Evolutionary conservation across 139 green algal species (phyloP).

Genomic region (Chlamydomonas eustigma): DNA sequence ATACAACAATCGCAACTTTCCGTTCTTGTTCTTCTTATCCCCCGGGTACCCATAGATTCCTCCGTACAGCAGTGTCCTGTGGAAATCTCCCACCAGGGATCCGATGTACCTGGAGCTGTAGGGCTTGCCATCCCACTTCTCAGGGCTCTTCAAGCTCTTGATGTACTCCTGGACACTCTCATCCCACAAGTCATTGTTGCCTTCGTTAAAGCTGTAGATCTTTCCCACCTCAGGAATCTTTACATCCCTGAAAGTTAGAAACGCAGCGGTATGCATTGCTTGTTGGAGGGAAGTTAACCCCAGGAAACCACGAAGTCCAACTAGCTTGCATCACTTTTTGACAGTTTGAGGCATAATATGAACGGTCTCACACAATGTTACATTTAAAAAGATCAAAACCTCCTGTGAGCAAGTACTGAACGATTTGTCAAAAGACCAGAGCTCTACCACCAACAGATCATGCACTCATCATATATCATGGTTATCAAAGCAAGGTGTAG

Average conservation of each 20-base stretch:
- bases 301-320: too few species aligned
- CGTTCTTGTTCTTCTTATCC: constrained; percentile 89
- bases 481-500: too few species aligned
- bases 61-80: constrained; percentile 95
- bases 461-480: too few species aligned
- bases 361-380: too few species aligned
- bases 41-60: constrained; percentile 97
- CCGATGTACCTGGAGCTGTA: constrained; percentile 96
- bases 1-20: constrained; percentile 97
- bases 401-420: too few species aligned
- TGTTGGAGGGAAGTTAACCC: background rate
- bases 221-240: constrained; percentile 80
- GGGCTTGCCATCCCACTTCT: constrained; percentile 82
- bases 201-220: constrained; percentile 99
- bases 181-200: constrained; percentile 91
- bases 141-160: constrained; percentile 73
- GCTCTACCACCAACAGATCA: too few species aligned
- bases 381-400: too few species aligned
- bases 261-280: background rate
- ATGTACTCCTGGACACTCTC: constrained; percentile 74
- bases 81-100: constrained; percentile 94
- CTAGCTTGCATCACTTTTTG: too few species aligned
- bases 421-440: too few species aligned
- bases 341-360: too few species aligned
- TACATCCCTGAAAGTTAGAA: constrained; percentile 41